Evolutionary conservation across 176 grass and related monocot species (phyloP), one percentile per base, ranked within the genome.

Genomic region (Otatea glauca): DNA sequence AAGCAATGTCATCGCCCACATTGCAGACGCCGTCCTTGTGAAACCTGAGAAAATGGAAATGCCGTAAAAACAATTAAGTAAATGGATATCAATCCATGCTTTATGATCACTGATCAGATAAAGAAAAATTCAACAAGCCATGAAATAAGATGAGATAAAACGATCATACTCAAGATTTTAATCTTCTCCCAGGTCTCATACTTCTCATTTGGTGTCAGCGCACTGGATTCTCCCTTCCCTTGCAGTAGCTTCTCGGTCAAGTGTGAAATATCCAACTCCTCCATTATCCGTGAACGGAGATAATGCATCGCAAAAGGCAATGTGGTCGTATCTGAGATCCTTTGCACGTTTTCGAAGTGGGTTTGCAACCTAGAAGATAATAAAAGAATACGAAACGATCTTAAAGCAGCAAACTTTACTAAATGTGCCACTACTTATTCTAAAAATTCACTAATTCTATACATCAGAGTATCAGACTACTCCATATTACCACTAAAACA

Each of bases 1-100:
- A 81, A 99, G 88, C 90, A 99, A 68, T 51, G 97, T 92, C 86
- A 96, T 87, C 2, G 97, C 84, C 97, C 97, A 99, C 41, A 96
- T 61, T 27, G 97, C 90, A 86, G 90, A 86, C 42, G 86, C 86
- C 32, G 93, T 91, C 89, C 90, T 91, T 32, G 93, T 96, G 81
- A 99, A 99, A 91, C 93, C 97, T 99, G 85, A 25, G 44, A 81
- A 58, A 44, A 83, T 10, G 70, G 51, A 68, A 47, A 60, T 16
- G 27, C n/a, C 34, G 0, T 21, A 68, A 69, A 47, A 72, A 4
- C 17, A 72, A 58, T 72, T 29, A 29, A 29, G 29, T 29, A 29
- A 29, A 29, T 29, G 29, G 29, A 29, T 29, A 71, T 5, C 11
- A 78, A 64, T n/a, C 53, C 11, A 72, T 77, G 65, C 18, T 76